A percentile compares a stretch with the other conserved stretches of the same genome.
Conservation (phyloP, 805 yeast species). For the Debaryomyces prosopidis region DNA sequence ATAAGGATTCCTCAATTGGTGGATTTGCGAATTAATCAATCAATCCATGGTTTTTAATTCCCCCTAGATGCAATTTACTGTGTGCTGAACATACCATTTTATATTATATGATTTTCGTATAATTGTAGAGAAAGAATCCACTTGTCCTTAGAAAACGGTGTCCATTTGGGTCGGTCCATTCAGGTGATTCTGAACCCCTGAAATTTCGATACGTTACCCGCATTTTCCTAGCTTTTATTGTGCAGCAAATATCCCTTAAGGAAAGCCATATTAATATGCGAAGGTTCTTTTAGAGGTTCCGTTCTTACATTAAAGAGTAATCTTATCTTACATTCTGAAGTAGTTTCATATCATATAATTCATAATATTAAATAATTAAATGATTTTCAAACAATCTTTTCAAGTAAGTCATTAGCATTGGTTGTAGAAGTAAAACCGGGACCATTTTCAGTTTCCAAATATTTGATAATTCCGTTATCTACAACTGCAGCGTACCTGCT, state of each 20-base stretch:
- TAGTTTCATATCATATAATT: no score
- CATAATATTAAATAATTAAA: not conserved
- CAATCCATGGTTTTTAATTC: not conserved
- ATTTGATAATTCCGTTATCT: conserved; percentile 44
- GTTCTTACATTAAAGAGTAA: no score
- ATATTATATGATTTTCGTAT: conserved; percentile 1
- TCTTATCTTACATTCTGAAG: no score
- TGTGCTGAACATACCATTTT: conserved; percentile 8
- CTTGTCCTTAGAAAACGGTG: conserved; percentile 3
- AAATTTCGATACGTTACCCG: not conserved
- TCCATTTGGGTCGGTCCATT: not conserved
- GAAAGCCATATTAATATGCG: no score
- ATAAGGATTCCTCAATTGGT: not conserved
- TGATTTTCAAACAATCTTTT: conserved; percentile 12
- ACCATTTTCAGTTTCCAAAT: conserved; percentile 27
- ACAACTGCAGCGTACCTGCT: conserved; percentile 74
- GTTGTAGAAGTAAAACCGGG: conserved; percentile 25
- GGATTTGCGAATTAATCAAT: not conserved
- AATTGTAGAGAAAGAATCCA: no score
- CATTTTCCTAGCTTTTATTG: not conserved
- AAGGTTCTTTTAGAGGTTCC: no score
- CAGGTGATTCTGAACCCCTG: not conserved
- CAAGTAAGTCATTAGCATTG: conserved; percentile 22
- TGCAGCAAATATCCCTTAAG: no score
- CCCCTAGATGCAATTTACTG: not conserved